phyloP scores from a whole-genome alignment of 2,329 filamentous ascomycete genomes.

The Sphaerulina vaccinii region DNA sequence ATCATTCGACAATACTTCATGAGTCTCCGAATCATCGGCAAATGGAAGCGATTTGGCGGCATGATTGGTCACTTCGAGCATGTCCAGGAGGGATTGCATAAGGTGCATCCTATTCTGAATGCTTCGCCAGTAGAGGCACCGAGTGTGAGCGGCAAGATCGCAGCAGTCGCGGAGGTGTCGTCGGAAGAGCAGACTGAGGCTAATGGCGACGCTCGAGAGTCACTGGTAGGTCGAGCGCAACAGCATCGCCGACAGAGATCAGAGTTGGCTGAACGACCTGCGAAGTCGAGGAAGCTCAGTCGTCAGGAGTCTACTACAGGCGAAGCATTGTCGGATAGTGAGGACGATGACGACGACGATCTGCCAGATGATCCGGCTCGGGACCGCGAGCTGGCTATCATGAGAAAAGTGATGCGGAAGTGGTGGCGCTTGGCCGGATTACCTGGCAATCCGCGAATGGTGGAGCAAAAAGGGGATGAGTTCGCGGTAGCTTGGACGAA shows the following conservation, averaged over 20 bases:
- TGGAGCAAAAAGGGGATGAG: slow-evolving; percentile 59
- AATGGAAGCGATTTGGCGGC: slow-evolving; percentile 71
- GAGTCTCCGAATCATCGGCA: slow-evolving; percentile 74
- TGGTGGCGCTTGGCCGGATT: slow-evolving; percentile 72
- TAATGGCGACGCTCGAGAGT: slow-evolving; percentile 13
- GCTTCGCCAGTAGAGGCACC: slow-evolving; percentile 18
- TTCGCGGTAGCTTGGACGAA: slow-evolving; percentile 71
- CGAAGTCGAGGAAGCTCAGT: slow-evolving; percentile 13
- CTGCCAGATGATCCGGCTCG: slow-evolving; percentile 48
- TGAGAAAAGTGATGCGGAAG: slow-evolving; percentile 67
- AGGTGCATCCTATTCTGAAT: slow-evolving; percentile 43
- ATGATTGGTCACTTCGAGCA: slow-evolving; percentile 65
- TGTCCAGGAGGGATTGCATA: slow-evolving; percentile 63
- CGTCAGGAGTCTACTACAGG: slow-evolving; percentile 6
- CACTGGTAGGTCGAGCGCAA: slow-evolving; percentile 26
- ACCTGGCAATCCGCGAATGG: slow-evolving; percentile 47
- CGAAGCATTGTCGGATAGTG: slow-evolving; percentile 32
- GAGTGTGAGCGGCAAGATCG: background rate
- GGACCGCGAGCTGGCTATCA: slow-evolving; percentile 59
- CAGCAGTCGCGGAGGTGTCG: slow-evolving; percentile 18
- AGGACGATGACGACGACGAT: slow-evolving; percentile 42
- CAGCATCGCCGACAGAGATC: slow-evolving; percentile 15
- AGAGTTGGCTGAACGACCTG: slow-evolving; percentile 15
- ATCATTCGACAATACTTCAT: slow-evolving; percentile 91
- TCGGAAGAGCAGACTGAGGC: slow-evolving; percentile 9